Evolutionary conservation across 208 protist species (phyloP).

Genomic region (Leishmania turanica): DNA sequence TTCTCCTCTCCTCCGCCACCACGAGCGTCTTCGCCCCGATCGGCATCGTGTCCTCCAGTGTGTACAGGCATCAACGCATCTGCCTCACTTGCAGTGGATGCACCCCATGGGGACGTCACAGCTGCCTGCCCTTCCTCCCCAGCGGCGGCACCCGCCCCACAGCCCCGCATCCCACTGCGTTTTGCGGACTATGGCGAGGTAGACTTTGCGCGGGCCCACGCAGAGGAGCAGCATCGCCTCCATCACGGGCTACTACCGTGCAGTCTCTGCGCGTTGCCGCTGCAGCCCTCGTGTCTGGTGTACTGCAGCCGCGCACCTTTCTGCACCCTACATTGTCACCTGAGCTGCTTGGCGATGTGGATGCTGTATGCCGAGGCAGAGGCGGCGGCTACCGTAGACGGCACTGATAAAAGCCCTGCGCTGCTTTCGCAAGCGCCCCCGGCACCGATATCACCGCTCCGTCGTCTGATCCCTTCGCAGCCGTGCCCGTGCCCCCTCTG

Average conservation of each 20-base stretch:
- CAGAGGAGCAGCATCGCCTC: conserved; percentile 38
- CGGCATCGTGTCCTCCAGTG: not conserved
- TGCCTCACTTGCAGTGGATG: not conserved
- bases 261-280: conserved; percentile 72
- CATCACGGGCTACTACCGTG: conserved; percentile 56
- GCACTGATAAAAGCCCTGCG: not conserved
- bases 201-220: conserved; percentile 60
- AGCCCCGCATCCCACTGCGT: conserved; percentile 30
- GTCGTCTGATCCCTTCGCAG: conserved; percentile 17
- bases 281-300: conserved; percentile 53
- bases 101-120: not conserved
- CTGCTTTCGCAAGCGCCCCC: conserved; percentile 3
- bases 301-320: conserved; percentile 71
- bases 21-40: not conserved
- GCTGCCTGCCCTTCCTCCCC: not conserved
- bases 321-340: conserved; percentile 64
- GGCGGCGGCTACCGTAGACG: not conserved
- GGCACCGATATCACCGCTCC: conserved; percentile 3
- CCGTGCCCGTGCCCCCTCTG: conserved; percentile 76
- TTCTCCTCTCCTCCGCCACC: not conserved
- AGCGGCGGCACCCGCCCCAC: not conserved
- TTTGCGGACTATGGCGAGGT: conserved; percentile 44
- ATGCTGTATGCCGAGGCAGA: conserved; percentile 38
- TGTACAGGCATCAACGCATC: not conserved
- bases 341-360: conserved; percentile 82